Conservation (phyloP, 1,139 yeast genomes). For the Tardiomyces digboiensis region DNA sequence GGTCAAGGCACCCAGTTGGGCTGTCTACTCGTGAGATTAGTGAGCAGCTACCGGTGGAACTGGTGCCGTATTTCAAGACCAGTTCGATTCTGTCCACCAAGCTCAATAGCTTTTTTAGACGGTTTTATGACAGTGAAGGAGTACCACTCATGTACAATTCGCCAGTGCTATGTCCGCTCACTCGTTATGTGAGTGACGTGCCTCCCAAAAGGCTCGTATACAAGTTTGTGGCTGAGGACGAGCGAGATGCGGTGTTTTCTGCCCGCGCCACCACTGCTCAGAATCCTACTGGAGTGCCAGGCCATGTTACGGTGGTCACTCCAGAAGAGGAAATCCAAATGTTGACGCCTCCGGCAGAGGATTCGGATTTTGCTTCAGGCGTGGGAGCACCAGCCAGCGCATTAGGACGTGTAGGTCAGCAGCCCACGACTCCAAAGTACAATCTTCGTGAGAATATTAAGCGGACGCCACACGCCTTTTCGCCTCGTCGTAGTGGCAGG, state of each 20-base stretch:
- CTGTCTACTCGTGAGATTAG: not conserved
- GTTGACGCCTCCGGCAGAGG: not conserved
- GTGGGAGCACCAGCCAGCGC: not conserved
- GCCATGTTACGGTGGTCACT: not conserved
- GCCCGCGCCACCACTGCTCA: not conserved
- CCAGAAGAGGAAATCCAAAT: not conserved
- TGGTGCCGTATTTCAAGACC: not conserved
- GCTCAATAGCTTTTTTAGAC: conserved; percentile 23
- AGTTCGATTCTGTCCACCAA: conserved; percentile 23
- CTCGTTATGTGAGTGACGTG: conserved; percentile 18
- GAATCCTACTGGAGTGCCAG: not conserved
- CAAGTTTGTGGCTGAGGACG: conserved; percentile 10
- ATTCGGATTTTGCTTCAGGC: not conserved
- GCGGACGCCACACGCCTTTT: not conserved
- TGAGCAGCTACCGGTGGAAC: not conserved
- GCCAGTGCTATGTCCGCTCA: conserved; percentile 12
- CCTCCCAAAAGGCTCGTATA: conserved; percentile 21
- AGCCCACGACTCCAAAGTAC: not conserved
- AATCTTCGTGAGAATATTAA: not conserved
- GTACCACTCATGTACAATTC: not conserved
- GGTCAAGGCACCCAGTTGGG: not conserved
- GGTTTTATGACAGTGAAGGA: conserved; percentile 18
- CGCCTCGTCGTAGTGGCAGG: not conserved
- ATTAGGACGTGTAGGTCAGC: not conserved
- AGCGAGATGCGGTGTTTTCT: not conserved